Evolutionary conservation across 306 rosid species (phyloP), one percentile per base, ranked within the genome.

Genomic region (Senna tora): DNA sequence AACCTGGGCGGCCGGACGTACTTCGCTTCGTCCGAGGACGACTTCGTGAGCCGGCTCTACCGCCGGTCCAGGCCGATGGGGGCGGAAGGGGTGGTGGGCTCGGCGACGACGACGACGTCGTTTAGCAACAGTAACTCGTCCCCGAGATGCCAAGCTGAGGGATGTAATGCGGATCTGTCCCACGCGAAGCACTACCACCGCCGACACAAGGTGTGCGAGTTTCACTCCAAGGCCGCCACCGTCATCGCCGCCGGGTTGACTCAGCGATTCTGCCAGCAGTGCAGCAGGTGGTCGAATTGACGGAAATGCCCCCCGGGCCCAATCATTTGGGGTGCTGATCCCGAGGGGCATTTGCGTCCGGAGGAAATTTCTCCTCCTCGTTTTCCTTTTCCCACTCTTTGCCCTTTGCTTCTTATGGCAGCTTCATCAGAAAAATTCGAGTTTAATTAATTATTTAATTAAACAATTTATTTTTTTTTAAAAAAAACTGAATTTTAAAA

Each of bases 241-340:
- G 96, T 90, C 70, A 62, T 90, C 46, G 74, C 93, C 39, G 87
- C 87, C 84, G 96, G 96, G 46, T 69, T 90, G 88, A 90, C 96
- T 80, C 93, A 90, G 88, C 88, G 93, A 67, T 90, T 90, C 82
- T 90, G 96, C 85, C 96, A 90, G 77, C 94, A 90, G 81, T 90
- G 96, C 52, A 90, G 96, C 96, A 90, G 96, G 96, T 90, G 45
- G 55, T 52, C 2, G 0, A 9, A 65, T 13, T 63, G 74, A 71
- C 84, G 32, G 20, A 57, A 79, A 50, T 59, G 59, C 69, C 85
- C 85, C 85, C 11, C 39, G 9, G 22, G 25, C 6, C 73, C 72
- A 80, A 80, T 63, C 63, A 81, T 77, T 78, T 77, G 66, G 32
- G 71, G 66, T 38, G 71, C 52, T 33, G 79, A 80, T 75, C 72